A percentile compares a stretch with the other conserved stretches of the same genome.
Evolutionary conservation across 257 asterid genomes (phyloP).

Genomic region (Primulina tabacum): DNA sequence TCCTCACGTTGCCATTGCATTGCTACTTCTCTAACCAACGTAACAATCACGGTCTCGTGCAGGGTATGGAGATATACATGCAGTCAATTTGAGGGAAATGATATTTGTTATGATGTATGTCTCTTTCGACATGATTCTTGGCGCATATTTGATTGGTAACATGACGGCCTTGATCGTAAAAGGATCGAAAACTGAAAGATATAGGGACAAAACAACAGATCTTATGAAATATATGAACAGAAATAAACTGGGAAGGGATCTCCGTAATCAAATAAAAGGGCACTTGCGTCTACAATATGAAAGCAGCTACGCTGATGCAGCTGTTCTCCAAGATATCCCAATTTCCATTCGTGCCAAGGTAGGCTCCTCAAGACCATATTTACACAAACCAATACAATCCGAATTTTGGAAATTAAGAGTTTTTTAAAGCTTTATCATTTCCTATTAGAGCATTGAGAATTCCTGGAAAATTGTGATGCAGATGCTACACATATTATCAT

Average conservation of each 20-base stretch:
- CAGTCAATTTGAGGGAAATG: constrained; percentile 92
- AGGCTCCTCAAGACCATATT: constrained; percentile 3
- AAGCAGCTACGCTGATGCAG: constrained; percentile 73
- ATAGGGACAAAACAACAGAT: constrained; percentile 86
- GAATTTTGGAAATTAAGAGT: not conserved
- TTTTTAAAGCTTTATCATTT: not conserved
- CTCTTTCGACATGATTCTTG: constrained; percentile 88
- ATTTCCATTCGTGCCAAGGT: constrained; percentile 91
- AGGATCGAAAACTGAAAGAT: constrained; percentile 87
- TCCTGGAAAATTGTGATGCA: not conserved
- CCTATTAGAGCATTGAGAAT: not conserved
- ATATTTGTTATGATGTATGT: constrained; percentile 85
- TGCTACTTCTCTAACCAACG: not conserved
- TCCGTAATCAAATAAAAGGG: constrained; percentile 83
- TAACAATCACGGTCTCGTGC: constrained; percentile 23
- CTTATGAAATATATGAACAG: constrained; percentile 74
- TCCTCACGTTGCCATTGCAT: not conserved
- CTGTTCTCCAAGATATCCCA: constrained; percentile 84
- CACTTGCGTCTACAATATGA: constrained; percentile 88
- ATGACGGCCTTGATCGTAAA: constrained; percentile 96
- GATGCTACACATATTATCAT: not conserved
- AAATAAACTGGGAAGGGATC: constrained; percentile 64
- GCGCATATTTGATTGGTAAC: constrained; percentile 95
- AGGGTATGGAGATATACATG: constrained; percentile 98
- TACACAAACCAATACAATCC: not conserved